Evolutionary conservation across 192 early-diverging fungal species (phyloP).

Genomic region (Linnemannia schmuckeri): DNA sequence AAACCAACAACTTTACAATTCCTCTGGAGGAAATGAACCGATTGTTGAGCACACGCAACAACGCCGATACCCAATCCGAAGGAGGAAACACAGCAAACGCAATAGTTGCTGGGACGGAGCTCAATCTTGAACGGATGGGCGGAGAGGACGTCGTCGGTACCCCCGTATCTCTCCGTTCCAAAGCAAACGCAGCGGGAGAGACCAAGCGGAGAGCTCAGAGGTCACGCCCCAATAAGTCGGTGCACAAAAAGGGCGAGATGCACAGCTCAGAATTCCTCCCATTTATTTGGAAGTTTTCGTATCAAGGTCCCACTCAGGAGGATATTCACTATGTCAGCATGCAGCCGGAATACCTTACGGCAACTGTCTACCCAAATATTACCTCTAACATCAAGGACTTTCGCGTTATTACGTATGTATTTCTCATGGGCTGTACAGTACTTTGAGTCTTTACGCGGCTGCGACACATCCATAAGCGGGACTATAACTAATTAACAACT

Average conservation of each 20-base stretch:
- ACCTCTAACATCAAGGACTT: constrained; percentile 32
- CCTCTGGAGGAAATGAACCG: constrained; percentile 25
- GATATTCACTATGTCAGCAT: constrained; percentile 43
- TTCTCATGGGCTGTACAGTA: background rate
- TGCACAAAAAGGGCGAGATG: constrained; percentile 36
- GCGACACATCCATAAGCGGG: background rate
- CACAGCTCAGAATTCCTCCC: constrained; percentile 10
- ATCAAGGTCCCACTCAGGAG: constrained; percentile 32
- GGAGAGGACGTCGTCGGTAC: background rate
- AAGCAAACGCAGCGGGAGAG: background rate
- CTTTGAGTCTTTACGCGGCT: too few relatives aligned
- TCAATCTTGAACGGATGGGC: background rate
- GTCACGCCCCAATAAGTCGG: background rate
- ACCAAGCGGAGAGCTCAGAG: background rate
- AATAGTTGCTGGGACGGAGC: background rate
- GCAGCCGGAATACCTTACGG: constrained; percentile 15
- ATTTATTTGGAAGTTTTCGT: constrained; percentile 13
- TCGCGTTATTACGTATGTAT: constrained; percentile 24
- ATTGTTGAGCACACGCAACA: background rate
- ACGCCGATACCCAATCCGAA: background rate
- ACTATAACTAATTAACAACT: background rate
- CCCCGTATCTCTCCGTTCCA: background rate
- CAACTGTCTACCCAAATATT: constrained; percentile 21
- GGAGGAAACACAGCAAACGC: background rate
- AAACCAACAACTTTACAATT: constrained; percentile 5